Base-by-base conservation (phyloP, 768 basidiomycete species). In the Rhizopogon vulgaris region DNA sequence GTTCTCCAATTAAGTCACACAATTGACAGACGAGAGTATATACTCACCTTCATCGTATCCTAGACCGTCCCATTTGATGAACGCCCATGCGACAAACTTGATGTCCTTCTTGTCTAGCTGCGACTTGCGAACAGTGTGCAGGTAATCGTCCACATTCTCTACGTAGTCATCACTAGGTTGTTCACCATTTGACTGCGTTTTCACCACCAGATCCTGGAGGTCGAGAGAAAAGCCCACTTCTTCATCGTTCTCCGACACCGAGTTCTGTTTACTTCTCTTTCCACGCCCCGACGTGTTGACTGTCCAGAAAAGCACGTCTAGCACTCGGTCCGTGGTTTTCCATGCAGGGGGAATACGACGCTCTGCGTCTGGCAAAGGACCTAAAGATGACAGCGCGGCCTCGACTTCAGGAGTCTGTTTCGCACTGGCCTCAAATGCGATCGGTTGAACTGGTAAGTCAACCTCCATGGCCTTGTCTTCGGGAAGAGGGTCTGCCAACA, bases 31-130 rank as follows among this genome's bases (percentile, higher is more conserved):
- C 47, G n/a, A 39, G 2, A 9, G 15, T 7, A 37, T 6, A 28
- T 37, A 38, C 15, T 36, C 24, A 90, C 94, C 84, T 74, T 93
- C 87, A 18, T 95, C 88, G 55, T 98, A 96, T n/a, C 87, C 84
- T 25, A 97, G 74, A 56, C 93, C 93, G 40, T 83, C 76, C 95
- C 95, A 98, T 66, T 98, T 99, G 58, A 92, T 75, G 64, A 94
- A 94, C 11, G 79, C 82, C 85, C 89, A 93, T 17, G 83, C 74
- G 32, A 95, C 81, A 46, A 78, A 67, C 37, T 79, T 71, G 27
- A 84, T 77, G 58, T 87, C 75, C 4, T 79, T 69, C 28, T 68
- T 65, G 49, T 34, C 72, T 66, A 49, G 67, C 73, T 17, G 73
- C 63, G 37, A 60, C 52, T 65, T 85, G 18, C 15, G 18, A 15